Conservation (phyloP, 176 grass and related monocot species). For the Bromus sterilis region DNA sequence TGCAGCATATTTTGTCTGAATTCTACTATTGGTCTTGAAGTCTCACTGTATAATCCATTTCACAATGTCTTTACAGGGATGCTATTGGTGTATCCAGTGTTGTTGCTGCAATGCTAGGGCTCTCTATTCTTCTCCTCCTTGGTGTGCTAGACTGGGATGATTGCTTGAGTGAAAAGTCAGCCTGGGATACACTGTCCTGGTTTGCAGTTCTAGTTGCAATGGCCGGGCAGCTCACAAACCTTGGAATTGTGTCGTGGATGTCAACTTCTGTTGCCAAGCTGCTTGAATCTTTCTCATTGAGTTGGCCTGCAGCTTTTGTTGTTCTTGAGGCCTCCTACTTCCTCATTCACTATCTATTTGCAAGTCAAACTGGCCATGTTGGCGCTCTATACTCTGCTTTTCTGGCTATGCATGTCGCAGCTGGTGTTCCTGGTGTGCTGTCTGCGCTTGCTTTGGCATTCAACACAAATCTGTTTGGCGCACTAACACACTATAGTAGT, state of each 20-base stretch:
- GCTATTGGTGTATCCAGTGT: slow-evolving; percentile 68
- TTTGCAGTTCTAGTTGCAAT: slow-evolving; percentile 86
- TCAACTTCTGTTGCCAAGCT: slow-evolving; percentile 68
- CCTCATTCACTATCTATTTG: slow-evolving; percentile 83
- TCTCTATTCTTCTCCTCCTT: slow-evolving; percentile 80
- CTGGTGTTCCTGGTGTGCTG: slow-evolving; percentile 59
- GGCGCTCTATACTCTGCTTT: slow-evolving; percentile 80
- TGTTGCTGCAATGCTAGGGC: slow-evolving; percentile 83
- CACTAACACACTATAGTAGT: slow-evolving; percentile 78
- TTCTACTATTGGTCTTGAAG: not conserved
- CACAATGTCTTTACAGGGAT: slow-evolving; percentile 29
- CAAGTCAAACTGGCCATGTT: slow-evolving; percentile 81
- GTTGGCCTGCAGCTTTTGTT: slow-evolving; percentile 60
- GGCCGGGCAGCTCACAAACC: slow-evolving; percentile 69
- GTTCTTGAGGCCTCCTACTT: slow-evolving; percentile 79
- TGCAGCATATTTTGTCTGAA: not conserved
- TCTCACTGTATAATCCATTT: not conserved
- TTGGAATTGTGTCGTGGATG: slow-evolving; percentile 84
- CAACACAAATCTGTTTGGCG: slow-evolving; percentile 79
- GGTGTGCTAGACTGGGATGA: slow-evolving; percentile 86
- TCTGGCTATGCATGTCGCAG: slow-evolving; percentile 77
- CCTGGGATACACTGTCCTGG: slow-evolving; percentile 87
- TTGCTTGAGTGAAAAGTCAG: slow-evolving; percentile 84
- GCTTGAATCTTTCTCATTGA: slow-evolving; percentile 62
- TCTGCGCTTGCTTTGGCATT: slow-evolving; percentile 72